Evolutionary conservation across 371 early-diverging fungal species (phyloP).

Genomic region (Rhizopus stolonifer): DNA sequence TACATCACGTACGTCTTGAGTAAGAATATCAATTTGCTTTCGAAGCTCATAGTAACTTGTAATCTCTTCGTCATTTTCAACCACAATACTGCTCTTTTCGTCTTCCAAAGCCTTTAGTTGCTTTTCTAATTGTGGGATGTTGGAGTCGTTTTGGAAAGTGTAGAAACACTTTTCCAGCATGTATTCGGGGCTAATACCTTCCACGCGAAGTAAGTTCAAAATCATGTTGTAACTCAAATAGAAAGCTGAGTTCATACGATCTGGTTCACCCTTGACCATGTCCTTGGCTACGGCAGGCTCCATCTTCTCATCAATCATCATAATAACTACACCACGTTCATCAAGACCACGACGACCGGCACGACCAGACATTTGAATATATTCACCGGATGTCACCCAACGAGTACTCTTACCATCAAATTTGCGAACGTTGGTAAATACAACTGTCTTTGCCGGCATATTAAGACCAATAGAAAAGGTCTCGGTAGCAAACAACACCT

Average conservation of each 20-base stretch:
- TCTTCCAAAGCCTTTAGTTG: conserved; percentile 58
- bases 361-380: conserved; percentile 99
- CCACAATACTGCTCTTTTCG: conserved; percentile 51
- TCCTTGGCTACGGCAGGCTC: conserved; percentile 90
- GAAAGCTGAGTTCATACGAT: conserved; percentile 97
- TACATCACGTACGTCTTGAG: conserved; percentile 72
- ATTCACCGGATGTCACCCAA: conserved; percentile 96
- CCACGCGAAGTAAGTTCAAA: conserved; percentile 96
- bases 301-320: conserved; percentile 97
- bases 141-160: conserved; percentile 93
- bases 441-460: conserved; percentile 99
- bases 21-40: conserved; percentile 65
- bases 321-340: conserved; percentile 97
- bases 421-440: conserved; percentile 97
- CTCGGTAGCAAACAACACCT: conserved; percentile 99
- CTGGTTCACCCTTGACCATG: conserved; percentile 94
- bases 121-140: conserved; percentile 77
- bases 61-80: conserved; percentile 74
- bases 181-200: conserved; percentile 93
- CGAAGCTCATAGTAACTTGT: conserved; percentile 77
- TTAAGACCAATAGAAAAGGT: conserved; percentile 99
- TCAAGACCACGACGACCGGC: conserved; percentile 98
- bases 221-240: conserved; percentile 99
- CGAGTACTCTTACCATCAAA: conserved; percentile 94
- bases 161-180: conserved; percentile 95